Evolutionary conservation across 441 rosid species (phyloP).

Genomic region (Mallotus japonicus): DNA sequence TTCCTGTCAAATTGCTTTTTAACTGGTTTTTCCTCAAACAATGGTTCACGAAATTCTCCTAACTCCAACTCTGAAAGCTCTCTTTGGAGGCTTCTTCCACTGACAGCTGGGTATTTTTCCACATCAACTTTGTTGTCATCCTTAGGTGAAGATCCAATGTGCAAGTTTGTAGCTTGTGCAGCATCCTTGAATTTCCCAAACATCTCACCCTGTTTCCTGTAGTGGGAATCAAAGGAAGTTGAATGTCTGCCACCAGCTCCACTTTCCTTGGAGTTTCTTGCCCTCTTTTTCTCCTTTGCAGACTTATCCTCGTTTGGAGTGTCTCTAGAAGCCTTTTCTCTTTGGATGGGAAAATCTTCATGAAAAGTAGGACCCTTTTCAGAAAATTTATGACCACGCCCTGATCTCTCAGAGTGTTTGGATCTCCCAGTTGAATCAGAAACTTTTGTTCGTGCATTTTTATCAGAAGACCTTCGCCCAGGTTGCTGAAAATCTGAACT

Average conservation of each 20-base stretch:
- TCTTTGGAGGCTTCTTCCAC: constrained; percentile 71
- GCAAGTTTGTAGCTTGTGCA: constrained; percentile 24
- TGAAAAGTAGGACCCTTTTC: constrained; percentile 42
- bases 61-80: constrained; percentile 84
- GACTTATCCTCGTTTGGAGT: constrained; percentile 47
- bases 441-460: constrained; percentile 37
- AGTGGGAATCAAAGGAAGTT: constrained; percentile 42
- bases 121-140: constrained; percentile 38
- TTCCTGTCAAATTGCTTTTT: constrained; percentile 63
- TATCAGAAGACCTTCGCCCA: constrained; percentile 44
- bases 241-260: constrained; percentile 51
- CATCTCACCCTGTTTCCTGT: constrained; percentile 51
- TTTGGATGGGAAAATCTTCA: constrained; percentile 45
- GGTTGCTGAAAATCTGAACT: constrained; percentile 44
- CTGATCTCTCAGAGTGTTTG: constrained; percentile 46
- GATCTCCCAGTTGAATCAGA: constrained; percentile 47
- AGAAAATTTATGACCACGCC: constrained; percentile 41
- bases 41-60: constrained; percentile 87
- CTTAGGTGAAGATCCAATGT: constrained; percentile 41
- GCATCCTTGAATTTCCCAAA: constrained; percentile 55
- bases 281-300: constrained; percentile 45
- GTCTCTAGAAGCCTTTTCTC: constrained; percentile 52
- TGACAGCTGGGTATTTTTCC: constrained; percentile 37
- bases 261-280: constrained; percentile 55
- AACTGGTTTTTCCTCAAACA: constrained; percentile 48